Evolutionary conservation across 768 basidiomycete genomes (phyloP), one percentile per base, ranked within the genome.

Genomic region (Tylopilus plumbeoviolaceoides): DNA sequence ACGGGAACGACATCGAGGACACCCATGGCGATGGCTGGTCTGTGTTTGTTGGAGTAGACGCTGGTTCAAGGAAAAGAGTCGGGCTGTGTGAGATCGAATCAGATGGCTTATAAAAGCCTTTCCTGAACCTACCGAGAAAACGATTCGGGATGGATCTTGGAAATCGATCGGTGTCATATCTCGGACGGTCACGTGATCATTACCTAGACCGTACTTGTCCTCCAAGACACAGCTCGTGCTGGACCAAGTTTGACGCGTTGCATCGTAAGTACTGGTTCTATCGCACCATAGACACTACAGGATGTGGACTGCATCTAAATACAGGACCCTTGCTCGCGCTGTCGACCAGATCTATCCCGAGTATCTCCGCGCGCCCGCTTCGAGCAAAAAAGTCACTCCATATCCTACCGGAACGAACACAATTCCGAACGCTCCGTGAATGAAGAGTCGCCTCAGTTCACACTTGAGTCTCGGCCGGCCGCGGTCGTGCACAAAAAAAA

Each of bases 1-100:
- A 92, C 89, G 49, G 90, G 89, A 58, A 92, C 87, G 66, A 90
- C 78, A 65, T 91, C 89, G 68, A 91, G 85, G 63, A 90, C 71
- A 63, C 89, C 89, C 89, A 90, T 90, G 53, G 50, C 68, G 50
- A 43, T 35, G 5, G 7, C 6, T 7, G 15, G 36, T n/a, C 7
- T 7, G 15, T 4, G 15, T 4, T 36, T 36, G n/a, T 14, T 3
- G 11, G 2, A 15, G 14, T n/a, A n/a, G 47, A 25, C 53, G 55
- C 51, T 63, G 42, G 49, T 53, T 35, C 17, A 52, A 47, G 33
- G 25, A 25, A 5, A 44, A 36, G 33, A 20, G 31, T 23, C 23
- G 30, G 9, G 15, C 30, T 21, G 38, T 53, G 59, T 35, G 47
- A 8, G 33, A 5, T 17, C 7, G 15, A 18, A 49, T 21, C 27